A percentile compares a stretch with the other conserved stretches of the same genome.
phyloP scores from a whole-genome alignment of 306 rosid species.

The Pueraria montana region DNA sequence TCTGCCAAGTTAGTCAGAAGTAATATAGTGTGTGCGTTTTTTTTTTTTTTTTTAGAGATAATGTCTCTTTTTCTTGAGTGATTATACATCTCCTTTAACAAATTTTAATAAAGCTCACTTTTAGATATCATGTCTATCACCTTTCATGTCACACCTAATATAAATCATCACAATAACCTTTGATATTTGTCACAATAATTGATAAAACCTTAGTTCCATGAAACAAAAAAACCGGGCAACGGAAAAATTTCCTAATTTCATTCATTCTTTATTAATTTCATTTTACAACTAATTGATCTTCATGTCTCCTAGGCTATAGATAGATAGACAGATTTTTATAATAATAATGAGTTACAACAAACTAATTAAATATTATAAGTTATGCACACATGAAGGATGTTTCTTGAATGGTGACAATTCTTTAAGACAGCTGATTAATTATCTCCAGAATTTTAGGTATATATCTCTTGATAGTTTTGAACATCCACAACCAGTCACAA shows the following conservation, averaged over 20 bases:
- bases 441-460: constrained; percentile 4
- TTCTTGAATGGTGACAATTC: not conserved
- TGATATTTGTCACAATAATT: no score
- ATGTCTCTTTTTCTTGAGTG: not conserved
- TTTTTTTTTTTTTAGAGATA: not conserved
- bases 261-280: no score
- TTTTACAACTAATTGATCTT: not conserved
- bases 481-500: not conserved
- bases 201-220: not conserved
- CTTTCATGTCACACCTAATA: constrained; percentile 3
- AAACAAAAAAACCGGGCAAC: not conserved
- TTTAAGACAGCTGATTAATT: not conserved
- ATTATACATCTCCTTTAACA: not conserved
- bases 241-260: constrained; percentile 5
- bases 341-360: no score
- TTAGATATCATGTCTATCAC: constrained; percentile 5
- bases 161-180: not conserved
- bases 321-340: no score
- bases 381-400: not conserved
- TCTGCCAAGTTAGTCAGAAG: not conserved
- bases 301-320: not conserved
- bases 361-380: not conserved
- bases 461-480: not conserved
- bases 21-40: not conserved
- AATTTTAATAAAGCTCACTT: not conserved